Conservation (phyloP, 2,329 filamentous ascomycete species). For the Dactylellina sp. region DNA sequence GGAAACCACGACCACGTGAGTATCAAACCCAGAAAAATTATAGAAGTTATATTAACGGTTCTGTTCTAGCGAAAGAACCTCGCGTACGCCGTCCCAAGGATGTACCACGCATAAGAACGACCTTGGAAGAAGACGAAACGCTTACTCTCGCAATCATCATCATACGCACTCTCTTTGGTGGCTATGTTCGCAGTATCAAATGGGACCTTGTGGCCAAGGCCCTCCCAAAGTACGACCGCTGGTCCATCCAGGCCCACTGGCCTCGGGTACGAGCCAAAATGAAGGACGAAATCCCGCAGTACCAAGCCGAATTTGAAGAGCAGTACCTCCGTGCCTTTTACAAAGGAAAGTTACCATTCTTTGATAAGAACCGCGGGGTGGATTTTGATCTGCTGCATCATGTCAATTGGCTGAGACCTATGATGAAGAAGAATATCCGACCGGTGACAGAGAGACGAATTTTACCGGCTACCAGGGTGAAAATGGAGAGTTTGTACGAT, state of each 20-base stretch:
- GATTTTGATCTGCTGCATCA: constrained; percentile 46
- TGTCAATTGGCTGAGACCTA: constrained; percentile 43
- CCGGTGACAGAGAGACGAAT: constrained; percentile 35
- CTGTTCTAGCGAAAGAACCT: constrained; percentile 17
- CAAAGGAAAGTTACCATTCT: constrained; percentile 45
- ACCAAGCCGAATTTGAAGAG: constrained; percentile 52
- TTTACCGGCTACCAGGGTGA: constrained; percentile 17
- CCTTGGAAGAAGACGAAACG: constrained; percentile 53
- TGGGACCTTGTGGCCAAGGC: constrained; percentile 52
- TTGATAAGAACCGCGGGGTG: constrained; percentile 42
- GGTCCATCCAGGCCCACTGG: constrained; percentile 48
- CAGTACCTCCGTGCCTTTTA: constrained; percentile 51
- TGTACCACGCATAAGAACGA: constrained; percentile 51
- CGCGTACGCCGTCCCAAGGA: constrained; percentile 43
- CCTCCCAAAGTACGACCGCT: constrained; percentile 46
- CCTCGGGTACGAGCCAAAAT: constrained; percentile 48
- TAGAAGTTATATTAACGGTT: constrained; percentile 5
- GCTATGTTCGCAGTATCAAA: constrained; percentile 52
- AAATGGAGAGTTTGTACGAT: constrained; percentile 31
- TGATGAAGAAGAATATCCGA: constrained; percentile 49
- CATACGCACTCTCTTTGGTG: constrained; percentile 51
- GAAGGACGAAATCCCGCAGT: constrained; percentile 54
- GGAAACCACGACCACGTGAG: constrained; percentile 35
- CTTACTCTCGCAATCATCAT: constrained; percentile 53
- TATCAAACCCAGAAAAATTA: background rate